Base-by-base conservation (phyloP, 129 eudicot species). In the Glebionis coronaria region DNA sequence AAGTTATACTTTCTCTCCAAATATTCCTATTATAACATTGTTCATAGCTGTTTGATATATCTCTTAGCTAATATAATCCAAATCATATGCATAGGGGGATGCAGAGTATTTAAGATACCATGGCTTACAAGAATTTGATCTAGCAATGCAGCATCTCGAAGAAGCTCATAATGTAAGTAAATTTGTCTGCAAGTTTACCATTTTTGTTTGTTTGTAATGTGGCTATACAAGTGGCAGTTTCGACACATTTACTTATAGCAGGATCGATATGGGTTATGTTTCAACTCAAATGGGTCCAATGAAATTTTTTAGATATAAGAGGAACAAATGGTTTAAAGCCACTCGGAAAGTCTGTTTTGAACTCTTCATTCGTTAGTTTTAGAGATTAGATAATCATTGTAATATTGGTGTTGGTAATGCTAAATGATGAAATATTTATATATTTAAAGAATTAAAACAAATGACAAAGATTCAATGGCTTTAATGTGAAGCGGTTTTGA, bases 61-160 rank as follows among this genome's bases (percentile, higher is more conserved):
- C 61, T 16, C 3, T 52, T 61, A 69, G 1, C 50, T 56, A 56
- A 56, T 56, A 15, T 69, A 58, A 14, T 59, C 67, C 15, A 70
- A 9, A 27, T 28, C 13, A 49, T 51, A 50, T 71, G 59, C 71
- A 31, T 83, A 94, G 97, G 99, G 95, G 28, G 99, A 94, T 87
- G 97, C 99, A 12, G 85, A 87, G 1, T 89, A 89, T 72, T 79
- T 94, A 67, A 82, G 97, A 74, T 94, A 94, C 49, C 86, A 45
- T 42, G 97, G 99, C 11, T n/a, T 94, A 78, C 99, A 89, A 87
- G 90, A 94, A 78, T 94, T 94, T 69, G 99, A 94, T 79, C 84
- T 35, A 74, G 99, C 95, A 12, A 94, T 94, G 95, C 99, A 94
- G 40, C 99, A 89, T 78, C 95, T 94, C 67, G 99, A 94, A 81